Base-by-base conservation (phyloP, 306 rosid species). In the Sindora glabra region DNA sequence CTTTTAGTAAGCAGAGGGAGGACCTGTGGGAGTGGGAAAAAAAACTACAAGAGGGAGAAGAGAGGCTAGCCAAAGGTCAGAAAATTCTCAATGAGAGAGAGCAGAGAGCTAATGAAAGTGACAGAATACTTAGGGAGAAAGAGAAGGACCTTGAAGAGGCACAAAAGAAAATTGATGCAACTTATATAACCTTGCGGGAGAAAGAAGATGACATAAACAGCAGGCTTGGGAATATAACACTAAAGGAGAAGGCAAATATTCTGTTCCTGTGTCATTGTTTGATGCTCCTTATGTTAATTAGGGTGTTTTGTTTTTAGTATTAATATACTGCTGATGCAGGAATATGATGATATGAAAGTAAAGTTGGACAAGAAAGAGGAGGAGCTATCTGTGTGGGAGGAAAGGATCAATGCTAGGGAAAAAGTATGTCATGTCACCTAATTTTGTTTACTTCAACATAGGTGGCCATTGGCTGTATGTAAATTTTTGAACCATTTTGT, bases 1-100 rank as follows among this genome's bases (percentile, higher is more conserved):
- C 76, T 44, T 73, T 92, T 56, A 82, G 86, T 23, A 83, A 83
- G 79, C 95, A 85, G 76, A 81, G 85, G 59, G 99, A 89, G 64
- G 96, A 92, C 61, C 73, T 92, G 62, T 75, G 81, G 52, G 96
- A 92, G 60, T 92, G 99, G 99, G 99, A 88, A 83, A 88, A 78
- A 57, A 86, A 88, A 74, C 59, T 86, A 67, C 95, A 86, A 51
- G 94, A 88, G 72, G 99, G 94, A 49, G 96, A 92, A 52, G 99
- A 92, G 56, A 88, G 98, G 79, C 81, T 88, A 61, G 82, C 89
- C 17, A 83, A 80, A 69, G 86, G 92, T 67, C 99, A 92, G 77
- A 78, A 67, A 70, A 72, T 81, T 74, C 74, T 92, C 59, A 92
- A 86, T 58, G 95, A 92, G 74, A 89, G 96, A 71, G 99, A 92